A percentile compares a stretch with the other conserved stretches of the same genome.
These are phyloP conservation scores for Aspergillus nomiae DNA, from an alignment of 2,329 filamentous ascomycete genomes.

Conservation along the genomic window DNA sequence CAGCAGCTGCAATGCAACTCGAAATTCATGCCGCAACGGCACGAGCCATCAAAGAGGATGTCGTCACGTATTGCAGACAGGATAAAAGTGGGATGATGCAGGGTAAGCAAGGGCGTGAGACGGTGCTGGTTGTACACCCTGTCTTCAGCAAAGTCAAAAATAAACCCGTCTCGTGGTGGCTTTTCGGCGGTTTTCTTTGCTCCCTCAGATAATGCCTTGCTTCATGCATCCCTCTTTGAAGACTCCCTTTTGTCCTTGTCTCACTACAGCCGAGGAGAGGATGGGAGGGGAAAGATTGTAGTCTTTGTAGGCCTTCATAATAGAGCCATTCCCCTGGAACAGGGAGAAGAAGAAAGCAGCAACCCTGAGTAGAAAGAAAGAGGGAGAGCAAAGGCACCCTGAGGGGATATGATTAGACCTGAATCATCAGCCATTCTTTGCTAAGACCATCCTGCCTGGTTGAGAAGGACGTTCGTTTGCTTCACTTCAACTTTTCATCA, in stretches of 20 bases:
- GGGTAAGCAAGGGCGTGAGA: not conserved
- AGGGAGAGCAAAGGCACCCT: conserved; percentile 7
- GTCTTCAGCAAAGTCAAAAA: not conserved
- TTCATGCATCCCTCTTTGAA: conserved; percentile 1
- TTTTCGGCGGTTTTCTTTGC: not conserved
- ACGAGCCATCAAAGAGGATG: conserved; percentile 7
- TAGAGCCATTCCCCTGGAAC: conserved; percentile 13
- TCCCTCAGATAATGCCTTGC: conserved; percentile 1
- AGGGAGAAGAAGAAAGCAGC: conserved; percentile 12
- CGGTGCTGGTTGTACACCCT: not conserved
- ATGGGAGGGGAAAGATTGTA: not conserved
- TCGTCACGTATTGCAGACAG: not conserved
- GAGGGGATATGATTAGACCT: not conserved
- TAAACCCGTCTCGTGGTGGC: not conserved
- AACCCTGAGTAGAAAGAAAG: conserved; percentile 2
- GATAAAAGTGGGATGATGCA: not conserved
- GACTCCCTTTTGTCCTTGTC: conserved; percentile 2
- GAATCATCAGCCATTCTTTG: conserved; percentile 11
- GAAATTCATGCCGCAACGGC: conserved; percentile 7
- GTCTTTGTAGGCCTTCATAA: conserved; percentile 14
- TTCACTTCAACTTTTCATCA: conserved; percentile 4
- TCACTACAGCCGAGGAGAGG: not conserved
- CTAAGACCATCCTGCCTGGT: conserved; percentile 2
- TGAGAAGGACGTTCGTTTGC: conserved; percentile 4
- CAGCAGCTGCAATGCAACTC: conserved; percentile 10